Base-by-base conservation (phyloP, 2,329 filamentous ascomycete species). In the Nectriaceae sp. region DNA sequence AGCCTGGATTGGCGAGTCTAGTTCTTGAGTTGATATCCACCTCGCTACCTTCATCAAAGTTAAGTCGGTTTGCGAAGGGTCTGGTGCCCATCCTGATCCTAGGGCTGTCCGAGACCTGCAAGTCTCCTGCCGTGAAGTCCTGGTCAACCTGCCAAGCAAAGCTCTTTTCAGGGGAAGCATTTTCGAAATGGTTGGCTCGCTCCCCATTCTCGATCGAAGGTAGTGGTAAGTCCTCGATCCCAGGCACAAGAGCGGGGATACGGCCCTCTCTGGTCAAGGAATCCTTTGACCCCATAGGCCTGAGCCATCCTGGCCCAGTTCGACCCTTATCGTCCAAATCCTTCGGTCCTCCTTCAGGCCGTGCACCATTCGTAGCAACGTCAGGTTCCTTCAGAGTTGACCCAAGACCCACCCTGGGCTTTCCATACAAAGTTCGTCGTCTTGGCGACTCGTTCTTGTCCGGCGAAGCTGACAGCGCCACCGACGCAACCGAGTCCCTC, bases 41-140 rank as follows among this genome's bases (percentile, higher is more conserved):
- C 29, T 64, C 59, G 41, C 62, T 66, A 0, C 54, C 55, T n/a
- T 66, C 64, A 33, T 64, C 61, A 22, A 68, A 67, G 6, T 60
- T 55, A 5, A 68, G 62, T 11, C 69, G 66, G 41, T 65, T 63
- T 11, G 62, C 68, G 46, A 71, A 71, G 2, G 66, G 71, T 22
- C 67, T 63, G 22, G 65, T 63, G 21, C 56, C 64, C 19, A 73
- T 65, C 21, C 63, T 68, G 43, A 83, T 72, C 24, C 77, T 75
- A n/a, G 80, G 80, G 52, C 79, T 83, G 53, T 77, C 71, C 0
- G 80, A 83, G 26, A 79, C 60, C 48, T 82, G 78, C 33, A 83
- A 50, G 49, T 83, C 79, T 36, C 74, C 72, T 11, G 75, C 79
- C 1, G 80, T 83, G 54, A 84, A 82, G 46, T 84, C 80, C 4